Evolutionary conservation across 192 early-diverging fungal genomes (phyloP).

Genomic region (Geranomyces michiganensis): DNA sequence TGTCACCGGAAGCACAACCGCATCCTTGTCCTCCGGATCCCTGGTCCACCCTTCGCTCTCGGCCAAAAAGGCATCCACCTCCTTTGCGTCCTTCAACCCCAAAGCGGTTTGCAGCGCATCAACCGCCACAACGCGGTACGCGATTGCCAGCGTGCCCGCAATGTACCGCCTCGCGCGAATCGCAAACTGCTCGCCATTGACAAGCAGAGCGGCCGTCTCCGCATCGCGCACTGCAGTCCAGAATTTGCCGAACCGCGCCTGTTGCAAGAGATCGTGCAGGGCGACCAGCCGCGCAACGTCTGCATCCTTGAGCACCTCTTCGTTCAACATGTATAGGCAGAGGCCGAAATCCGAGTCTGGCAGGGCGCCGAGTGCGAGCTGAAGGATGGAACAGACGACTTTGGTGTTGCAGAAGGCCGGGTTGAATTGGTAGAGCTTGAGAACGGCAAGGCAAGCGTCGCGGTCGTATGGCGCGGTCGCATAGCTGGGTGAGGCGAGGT

Average conservation of each 20-base stretch:
- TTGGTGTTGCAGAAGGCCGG: constrained; percentile 71
- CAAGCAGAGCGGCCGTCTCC: constrained; percentile 10
- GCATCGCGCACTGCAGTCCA: constrained; percentile 64
- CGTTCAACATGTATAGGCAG: constrained; percentile 82
- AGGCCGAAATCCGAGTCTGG: constrained; percentile 90
- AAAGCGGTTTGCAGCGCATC: constrained; percentile 65
- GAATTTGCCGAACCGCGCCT: constrained; percentile 72
- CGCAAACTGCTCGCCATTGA: constrained; percentile 68
- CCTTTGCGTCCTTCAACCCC: constrained; percentile 64
- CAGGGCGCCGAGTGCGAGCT: constrained; percentile 80
- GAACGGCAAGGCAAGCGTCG: constrained; percentile 87
- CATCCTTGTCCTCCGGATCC: constrained; percentile 48
- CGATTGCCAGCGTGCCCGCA: constrained; percentile 70
- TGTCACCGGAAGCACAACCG: constrained; percentile 76
- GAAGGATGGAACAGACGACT: constrained; percentile 74
- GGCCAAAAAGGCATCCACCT: constrained; percentile 55
- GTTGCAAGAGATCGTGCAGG: constrained; percentile 80
- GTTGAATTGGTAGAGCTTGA: constrained; percentile 97
- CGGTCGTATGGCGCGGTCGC: constrained; percentile 63
- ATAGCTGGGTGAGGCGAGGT: constrained; percentile 58
- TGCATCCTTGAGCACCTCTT: constrained; percentile 63
- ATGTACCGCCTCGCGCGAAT: constrained; percentile 75
- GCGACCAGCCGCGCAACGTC: constrained; percentile 62
- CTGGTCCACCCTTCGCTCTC: constrained; percentile 64
- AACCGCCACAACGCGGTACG: constrained; percentile 79